phyloP scores from a whole-genome alignment of 1,284 basidiomycete species.

The Serendipita sp. region DNA sequence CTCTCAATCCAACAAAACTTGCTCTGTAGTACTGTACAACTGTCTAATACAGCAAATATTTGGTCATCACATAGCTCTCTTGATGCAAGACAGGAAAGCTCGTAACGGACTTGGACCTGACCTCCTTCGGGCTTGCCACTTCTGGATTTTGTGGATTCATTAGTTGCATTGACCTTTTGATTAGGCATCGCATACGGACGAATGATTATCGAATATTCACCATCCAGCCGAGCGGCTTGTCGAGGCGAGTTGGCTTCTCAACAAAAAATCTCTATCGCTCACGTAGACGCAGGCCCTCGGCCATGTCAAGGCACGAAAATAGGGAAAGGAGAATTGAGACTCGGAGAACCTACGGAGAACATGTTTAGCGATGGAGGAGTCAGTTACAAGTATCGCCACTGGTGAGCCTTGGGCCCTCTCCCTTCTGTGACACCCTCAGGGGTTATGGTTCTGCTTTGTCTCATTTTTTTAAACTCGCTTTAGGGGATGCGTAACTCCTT shows the following conservation, averaged over 20 bases:
- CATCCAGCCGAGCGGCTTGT: background rate
- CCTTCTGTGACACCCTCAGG: too few species aligned
- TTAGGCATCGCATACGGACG: background rate
- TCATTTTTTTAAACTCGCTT: too few species aligned
- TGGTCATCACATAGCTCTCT: too few species aligned
- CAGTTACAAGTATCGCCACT: background rate
- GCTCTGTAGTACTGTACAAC: too few species aligned
- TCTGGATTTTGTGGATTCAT: background rate
- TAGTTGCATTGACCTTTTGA: background rate
- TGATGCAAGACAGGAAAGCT: too few species aligned
- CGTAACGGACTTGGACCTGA: too few species aligned
- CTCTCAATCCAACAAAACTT: too few species aligned
- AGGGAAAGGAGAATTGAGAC: background rate
- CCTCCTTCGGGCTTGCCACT: background rate
- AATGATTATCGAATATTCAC: background rate
- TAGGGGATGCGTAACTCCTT: constrained; percentile 58
- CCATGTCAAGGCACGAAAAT: background rate
- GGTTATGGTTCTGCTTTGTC: too few species aligned
- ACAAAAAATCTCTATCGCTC: background rate
- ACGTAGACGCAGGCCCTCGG: background rate
- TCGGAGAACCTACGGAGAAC: background rate
- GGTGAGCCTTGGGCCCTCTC: background rate
- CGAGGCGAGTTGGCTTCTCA: background rate
- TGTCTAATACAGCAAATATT: too few species aligned
- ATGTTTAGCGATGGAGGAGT: background rate